A percentile compares a stretch with the other conserved stretches of the same genome.
phyloP scores from a whole-genome alignment of 768 basidiomycete species.

The Tylopilus balloui region DNA sequence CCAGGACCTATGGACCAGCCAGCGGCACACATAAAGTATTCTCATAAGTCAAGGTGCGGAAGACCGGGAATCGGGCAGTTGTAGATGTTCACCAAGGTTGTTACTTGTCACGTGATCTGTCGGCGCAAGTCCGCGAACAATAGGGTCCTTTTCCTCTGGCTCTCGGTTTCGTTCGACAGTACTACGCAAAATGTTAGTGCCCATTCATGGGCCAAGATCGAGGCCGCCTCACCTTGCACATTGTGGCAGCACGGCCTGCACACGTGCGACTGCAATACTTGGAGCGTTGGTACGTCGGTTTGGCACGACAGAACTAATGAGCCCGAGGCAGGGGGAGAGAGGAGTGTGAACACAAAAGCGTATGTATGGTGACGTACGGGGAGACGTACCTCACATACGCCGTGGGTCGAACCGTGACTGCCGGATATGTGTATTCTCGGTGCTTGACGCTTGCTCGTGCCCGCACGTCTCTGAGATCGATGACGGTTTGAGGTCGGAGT shows the following conservation, averaged over 20 bases:
- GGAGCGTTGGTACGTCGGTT: slow-evolving; percentile 50
- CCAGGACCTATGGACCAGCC: slow-evolving; percentile 2
- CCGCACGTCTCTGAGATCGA: background rate
- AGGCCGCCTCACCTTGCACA: slow-evolving; percentile 21
- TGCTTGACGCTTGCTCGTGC: slow-evolving; percentile 6
- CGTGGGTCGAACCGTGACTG: slow-evolving; percentile 1
- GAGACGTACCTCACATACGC: slow-evolving; percentile 24
- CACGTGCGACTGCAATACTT: slow-evolving; percentile 62
- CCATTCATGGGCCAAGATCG: background rate
- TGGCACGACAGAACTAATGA: slow-evolving; percentile 46
- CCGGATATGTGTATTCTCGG: slow-evolving; percentile 9
- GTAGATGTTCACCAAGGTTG: background rate
- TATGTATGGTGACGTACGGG: background rate
- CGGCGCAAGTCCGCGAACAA: slow-evolving; percentile 27
- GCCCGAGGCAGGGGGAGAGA: background rate
- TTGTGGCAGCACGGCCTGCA: slow-evolving; percentile 39
- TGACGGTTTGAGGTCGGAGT: slow-evolving; percentile 4
- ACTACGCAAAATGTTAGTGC: slow-evolving; percentile 8
- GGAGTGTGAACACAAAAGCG: background rate
- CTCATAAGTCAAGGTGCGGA: background rate
- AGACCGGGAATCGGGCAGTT: background rate
- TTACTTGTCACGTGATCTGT: slow-evolving; percentile 16
- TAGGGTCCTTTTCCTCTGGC: slow-evolving; percentile 13
- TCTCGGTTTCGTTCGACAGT: slow-evolving; percentile 22
- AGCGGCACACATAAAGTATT: background rate